Evolutionary conservation across 1,284 basidiomycete genomes (phyloP), one percentile per base, ranked within the genome.

Genomic region (Tilletia setariae): DNA sequence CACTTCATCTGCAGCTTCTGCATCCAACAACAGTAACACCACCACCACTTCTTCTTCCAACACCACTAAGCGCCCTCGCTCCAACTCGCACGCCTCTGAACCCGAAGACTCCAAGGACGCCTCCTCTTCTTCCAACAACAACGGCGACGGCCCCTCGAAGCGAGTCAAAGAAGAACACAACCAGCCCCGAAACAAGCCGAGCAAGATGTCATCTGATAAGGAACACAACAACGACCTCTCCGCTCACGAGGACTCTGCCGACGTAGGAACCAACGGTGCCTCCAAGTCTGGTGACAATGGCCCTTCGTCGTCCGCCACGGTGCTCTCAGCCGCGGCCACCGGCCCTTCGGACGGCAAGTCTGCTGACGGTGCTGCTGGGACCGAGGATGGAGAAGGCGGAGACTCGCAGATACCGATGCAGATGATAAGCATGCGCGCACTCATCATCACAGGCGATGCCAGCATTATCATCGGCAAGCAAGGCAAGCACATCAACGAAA

Each of bases 381-480:
- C 25, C 16, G 43, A 47, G 23, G 63, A n/a, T 32, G 35, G 35
- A 40, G 35, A 40, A 40, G 35, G 35, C 4, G 35, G 35, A 40
- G 43, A 64, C 32, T 8, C 16, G 21, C 25, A 21, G 7, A 46
- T 68, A 16, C 67, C 70, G 7, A 64, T 74, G 23, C 67, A 67
- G 43, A 70, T 70, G n/a, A 82, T 83, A 61, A 75, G 80, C 40
- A 81, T 83, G 76, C 76, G 80, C 16, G 77, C 81, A 19, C 86
- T 99, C 80, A 98, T 99, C 80, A 94, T 98, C 76, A 98, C 96
- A 11, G 94, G 97, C 84, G 96, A 99, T 84, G 96, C 96, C 19
- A 95, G 93, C 69, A 94, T 99, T 84, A 98, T 99, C 85, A 99
- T 99, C 80, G 96, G 96, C 49, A 94, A 94, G 84, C 91, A 87